A percentile compares a stretch with the other conserved stretches of the same genome.
Conservation (phyloP, 768 basidiomycete genomes). For the Russula virescens region DNA sequence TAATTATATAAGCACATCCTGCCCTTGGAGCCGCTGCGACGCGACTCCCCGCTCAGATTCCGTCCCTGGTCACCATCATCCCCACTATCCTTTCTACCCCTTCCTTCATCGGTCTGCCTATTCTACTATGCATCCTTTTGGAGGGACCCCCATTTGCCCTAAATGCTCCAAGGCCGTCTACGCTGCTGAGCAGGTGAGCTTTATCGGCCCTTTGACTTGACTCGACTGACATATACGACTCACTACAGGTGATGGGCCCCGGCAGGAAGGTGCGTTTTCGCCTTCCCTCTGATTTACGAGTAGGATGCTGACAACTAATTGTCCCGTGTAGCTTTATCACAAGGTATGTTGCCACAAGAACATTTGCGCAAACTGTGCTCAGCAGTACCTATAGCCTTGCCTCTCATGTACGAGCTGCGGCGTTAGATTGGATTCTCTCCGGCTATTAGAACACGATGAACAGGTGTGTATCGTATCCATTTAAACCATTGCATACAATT, state of each 20-base stretch:
- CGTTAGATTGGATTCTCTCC: slow-evolving; percentile 72
- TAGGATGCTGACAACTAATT: slow-evolving; percentile 10
- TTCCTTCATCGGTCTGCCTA: neutral
- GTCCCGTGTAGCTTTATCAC: slow-evolving; percentile 60
- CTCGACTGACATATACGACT: neutral
- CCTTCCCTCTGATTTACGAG: slow-evolving; percentile 1
- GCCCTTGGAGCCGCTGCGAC: neutral
- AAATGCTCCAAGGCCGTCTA: slow-evolving; percentile 74
- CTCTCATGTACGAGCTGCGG: slow-evolving; percentile 70
- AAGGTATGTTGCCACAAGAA: slow-evolving; percentile 42
- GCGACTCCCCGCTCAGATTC: neutral
- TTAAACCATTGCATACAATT: slow-evolving; percentile 9
- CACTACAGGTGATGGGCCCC: slow-evolving; percentile 68
- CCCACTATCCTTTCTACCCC: neutral
- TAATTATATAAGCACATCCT: slow-evolving; percentile 7
- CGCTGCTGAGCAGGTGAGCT: slow-evolving; percentile 76
- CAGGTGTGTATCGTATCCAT: slow-evolving; percentile 41
- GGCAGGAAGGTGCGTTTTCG: slow-evolving; percentile 66
- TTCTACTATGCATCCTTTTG: slow-evolving; percentile 59
- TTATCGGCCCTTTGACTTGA: neutral
- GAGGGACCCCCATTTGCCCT: slow-evolving; percentile 67
- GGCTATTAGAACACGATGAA: slow-evolving; percentile 77
- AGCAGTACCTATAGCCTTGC: slow-evolving; percentile 54
- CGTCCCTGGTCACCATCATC: neutral
- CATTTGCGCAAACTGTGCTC: slow-evolving; percentile 11